Percentiles rank a stretch among this genome's conserved stretches.
Evolutionary conservation across 805 yeast species (phyloP).

Genomic region (Naumovozyma castellii): DNA sequence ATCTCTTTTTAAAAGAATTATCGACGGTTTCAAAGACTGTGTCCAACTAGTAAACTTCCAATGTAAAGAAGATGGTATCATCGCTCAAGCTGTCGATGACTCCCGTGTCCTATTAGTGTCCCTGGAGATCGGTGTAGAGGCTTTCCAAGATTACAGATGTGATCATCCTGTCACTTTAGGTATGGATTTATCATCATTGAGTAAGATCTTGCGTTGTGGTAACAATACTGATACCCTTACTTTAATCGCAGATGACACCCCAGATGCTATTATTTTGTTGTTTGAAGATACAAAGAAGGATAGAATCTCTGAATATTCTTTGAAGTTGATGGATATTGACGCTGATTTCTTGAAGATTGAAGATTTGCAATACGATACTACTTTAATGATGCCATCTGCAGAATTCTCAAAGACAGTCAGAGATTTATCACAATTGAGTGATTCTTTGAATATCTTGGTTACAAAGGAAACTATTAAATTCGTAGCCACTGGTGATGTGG

Average conservation of each 20-base stretch:
- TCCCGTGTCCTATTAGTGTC: constrained; percentile 91
- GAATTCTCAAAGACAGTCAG: constrained; percentile 87
- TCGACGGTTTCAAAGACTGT: constrained; percentile 90
- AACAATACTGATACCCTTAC: constrained; percentile 82
- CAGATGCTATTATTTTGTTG: constrained; percentile 67
- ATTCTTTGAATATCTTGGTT: constrained; percentile 74
- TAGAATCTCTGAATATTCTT: constrained; percentile 81
- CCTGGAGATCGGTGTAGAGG: constrained; percentile 75
- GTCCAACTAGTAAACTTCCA: constrained; percentile 93
- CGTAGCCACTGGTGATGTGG: constrained; percentile 83
- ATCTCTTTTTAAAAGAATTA: constrained; percentile 77
- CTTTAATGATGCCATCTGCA: constrained; percentile 74
- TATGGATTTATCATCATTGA: constrained; percentile 75
- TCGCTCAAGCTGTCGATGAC: constrained; percentile 95
- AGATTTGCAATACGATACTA: constrained; percentile 83
- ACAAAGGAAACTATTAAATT: constrained; percentile 90
- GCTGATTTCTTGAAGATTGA: constrained; percentile 90
- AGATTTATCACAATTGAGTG: constrained; percentile 79
- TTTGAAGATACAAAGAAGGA: constrained; percentile 90
- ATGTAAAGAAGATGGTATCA: constrained; percentile 89
- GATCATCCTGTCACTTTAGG: constrained; percentile 91
- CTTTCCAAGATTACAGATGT: constrained; percentile 88
- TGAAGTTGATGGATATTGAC: constrained; percentile 93
- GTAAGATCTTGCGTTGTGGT: constrained; percentile 86
- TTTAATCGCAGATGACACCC: constrained; percentile 78